Percentiles rank a stretch among this genome's conserved stretches.
Evolutionary conservation across 345 rosid genomes (phyloP).

Genomic region (Heritiera littoralis): DNA sequence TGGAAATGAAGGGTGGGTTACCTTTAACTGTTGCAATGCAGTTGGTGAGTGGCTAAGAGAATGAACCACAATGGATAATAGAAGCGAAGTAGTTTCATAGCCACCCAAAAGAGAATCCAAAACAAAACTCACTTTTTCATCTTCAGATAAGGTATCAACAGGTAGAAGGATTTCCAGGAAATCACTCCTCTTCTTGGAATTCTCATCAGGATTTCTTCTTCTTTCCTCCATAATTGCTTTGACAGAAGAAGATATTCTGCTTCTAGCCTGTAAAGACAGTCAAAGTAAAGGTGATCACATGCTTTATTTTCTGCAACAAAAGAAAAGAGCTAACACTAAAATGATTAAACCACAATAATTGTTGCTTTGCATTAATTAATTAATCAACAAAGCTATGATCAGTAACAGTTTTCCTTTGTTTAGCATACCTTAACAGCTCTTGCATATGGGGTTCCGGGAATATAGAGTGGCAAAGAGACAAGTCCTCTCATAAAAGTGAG

Average conservation of each 20-base stretch:
- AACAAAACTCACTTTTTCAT: constrained; percentile 57
- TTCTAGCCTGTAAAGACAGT: constrained; percentile 58
- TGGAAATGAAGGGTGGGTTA: background rate
- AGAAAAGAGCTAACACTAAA: background rate
- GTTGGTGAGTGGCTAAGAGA: constrained; percentile 40
- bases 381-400: background rate
- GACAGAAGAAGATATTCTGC: constrained; percentile 49
- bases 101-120: constrained; percentile 63
- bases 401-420: no score
- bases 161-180: constrained; percentile 47
- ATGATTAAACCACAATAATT: background rate
- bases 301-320: constrained; percentile 33
- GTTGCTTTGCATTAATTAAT: background rate
- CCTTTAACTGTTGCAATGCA: constrained; percentile 49
- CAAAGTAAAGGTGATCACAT: constrained; percentile 38
- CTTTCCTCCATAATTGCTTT: constrained; percentile 53
- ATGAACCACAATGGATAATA: constrained; percentile 48
- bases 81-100: constrained; percentile 58
- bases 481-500: constrained; percentile 58
- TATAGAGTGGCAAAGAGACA: constrained; percentile 51
- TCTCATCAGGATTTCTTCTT: constrained; percentile 19
- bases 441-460: constrained; percentile 68
- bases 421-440: constrained; percentile 53
- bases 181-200: constrained; percentile 27
- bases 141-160: constrained; percentile 54